These are phyloP conservation scores for Narthecium ossifragum DNA, from an alignment of 106 monocot genomes.

Conservation along the genomic window DNA sequence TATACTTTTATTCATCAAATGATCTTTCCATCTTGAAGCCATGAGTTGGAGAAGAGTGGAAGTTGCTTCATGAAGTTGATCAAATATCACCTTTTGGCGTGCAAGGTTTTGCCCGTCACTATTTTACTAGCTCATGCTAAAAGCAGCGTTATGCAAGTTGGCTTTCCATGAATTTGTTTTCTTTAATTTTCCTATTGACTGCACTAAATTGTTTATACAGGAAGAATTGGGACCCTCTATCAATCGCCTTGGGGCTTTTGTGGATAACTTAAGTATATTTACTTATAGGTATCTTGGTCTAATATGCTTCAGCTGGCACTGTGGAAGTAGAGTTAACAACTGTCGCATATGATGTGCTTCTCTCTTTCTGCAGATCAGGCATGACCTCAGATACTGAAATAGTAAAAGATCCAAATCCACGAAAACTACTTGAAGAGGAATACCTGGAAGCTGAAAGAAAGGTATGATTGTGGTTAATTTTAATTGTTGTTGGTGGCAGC, in stretches of 20 bases:
- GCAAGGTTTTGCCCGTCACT: slow-evolving; percentile 47
- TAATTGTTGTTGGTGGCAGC: neutral
- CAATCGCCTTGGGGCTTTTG: slow-evolving; percentile 40
- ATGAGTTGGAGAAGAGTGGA: slow-evolving; percentile 67
- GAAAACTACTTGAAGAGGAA: slow-evolving; percentile 71
- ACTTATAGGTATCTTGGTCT: slow-evolving; percentile 52
- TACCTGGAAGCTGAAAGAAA: slow-evolving; percentile 75
- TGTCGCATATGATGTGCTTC: neutral
- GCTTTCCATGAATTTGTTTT: neutral
- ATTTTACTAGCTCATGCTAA: neutral
- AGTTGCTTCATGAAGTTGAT: slow-evolving; percentile 53
- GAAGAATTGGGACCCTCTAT: slow-evolving; percentile 56
- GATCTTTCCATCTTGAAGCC: slow-evolving; percentile 34
- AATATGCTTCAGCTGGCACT: neutral
- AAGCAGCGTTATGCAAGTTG: neutral
- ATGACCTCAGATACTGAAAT: slow-evolving; percentile 17
- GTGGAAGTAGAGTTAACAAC: neutral
- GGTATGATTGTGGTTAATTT: slow-evolving; percentile 24
- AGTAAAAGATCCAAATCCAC: slow-evolving; percentile 46
- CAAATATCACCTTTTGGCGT: slow-evolving; percentile 49
- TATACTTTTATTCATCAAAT: neutral
- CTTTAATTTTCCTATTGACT: neutral
- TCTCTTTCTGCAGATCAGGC: slow-evolving; percentile 28
- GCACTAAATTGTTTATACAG: slow-evolving; percentile 21
- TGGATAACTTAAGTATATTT: slow-evolving; percentile 82